Evolutionary conservation across 164 flowering plant species (phyloP), one percentile per base, ranked within the genome.

Genomic region (Aristolochia fimbriata): DNA sequence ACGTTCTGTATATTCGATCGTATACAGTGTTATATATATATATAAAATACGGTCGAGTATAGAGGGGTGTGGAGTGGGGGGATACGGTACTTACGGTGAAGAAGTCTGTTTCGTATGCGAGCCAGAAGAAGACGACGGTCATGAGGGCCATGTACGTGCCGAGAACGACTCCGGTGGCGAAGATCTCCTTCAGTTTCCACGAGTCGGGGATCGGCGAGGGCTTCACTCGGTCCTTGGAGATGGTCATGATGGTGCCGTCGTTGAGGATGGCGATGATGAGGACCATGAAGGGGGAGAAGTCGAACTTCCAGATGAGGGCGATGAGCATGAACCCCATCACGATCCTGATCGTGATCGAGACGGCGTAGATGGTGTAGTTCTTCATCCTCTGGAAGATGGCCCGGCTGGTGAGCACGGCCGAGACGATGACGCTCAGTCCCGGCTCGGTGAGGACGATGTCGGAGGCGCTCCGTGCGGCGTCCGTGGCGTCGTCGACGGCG

Each of bases 381-480:
- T 75, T 75, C 78, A 72, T 72, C 60, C 75, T 72, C 33, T 72
- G 75, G 66, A 72, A 72, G 61, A 72, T 72, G 52, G 76, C 76
- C 25, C 76, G 62, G 63, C 76, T 73, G 30, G 76, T 73, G 47
- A 73, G 57, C 4, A 73, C 76, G 0, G 76, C 76, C 43, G 66
- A 61, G 0, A 73, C 43, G 46, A 73, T 73, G 30, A 76, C 79
- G 48, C 79, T 76, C 14, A 76, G 49, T 6, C 79, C 79, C 0
- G 79, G 79, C 64, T 76, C 79, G 3, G 79, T 76, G 47, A 76
- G 47, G 21, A 76, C 79, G 37, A 76, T 76, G 65, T 76, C 79
- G n/a, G 79, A 73, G 22, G 79, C 79, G 37, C 79, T 46, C 22
- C 79, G 51, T 12, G 79, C 79, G 12, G 79, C 79, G 47, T 76